Base-by-base conservation (phyloP, 148 eudicot species). In the Diospyros kaki region DNA sequence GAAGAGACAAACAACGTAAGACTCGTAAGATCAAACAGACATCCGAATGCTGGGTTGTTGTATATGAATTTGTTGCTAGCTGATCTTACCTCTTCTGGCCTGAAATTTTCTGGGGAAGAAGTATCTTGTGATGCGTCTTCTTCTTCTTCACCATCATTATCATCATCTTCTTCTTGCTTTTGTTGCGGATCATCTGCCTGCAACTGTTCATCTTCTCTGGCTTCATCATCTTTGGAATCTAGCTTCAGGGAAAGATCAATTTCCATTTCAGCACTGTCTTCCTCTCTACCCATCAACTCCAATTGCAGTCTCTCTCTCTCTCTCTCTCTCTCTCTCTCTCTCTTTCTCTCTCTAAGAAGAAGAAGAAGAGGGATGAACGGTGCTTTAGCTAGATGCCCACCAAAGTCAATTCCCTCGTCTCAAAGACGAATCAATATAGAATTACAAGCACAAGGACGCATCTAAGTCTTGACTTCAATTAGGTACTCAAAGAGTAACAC, bases 331-430 rank as follows among this genome's bases (percentile, higher is more conserved):
- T 74, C 76, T 75, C 72, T 44, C 64, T 67, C 51, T 42, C 63
- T 61, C 68, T 68, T 0, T 28, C 28, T 28, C 28, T 28, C 28
- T 28, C 28, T 28, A 28, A 28, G 28, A 28, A 28, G 28, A 28
- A 28, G 28, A 28, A 28, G 28, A 28, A 28, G 28, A 28, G 28
- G 28, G 28, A 28, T 28, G 28, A 28, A 28, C 28, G 28, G 28
- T 28, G 28, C 28, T 28, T 28, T 28, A 28, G 28, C 28, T 28
- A 28, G 28, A 28, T 28, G 28, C 86, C 78, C 78, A 79, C 86
- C 79, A 67, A 87, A 87, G 90, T 87, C 90, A 87, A 87, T 83
- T 75, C 68, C 75, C 71, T 78, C 80, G 74, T 81, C 80, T 74
- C 77, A 73, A 87, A 83, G 79, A 66, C 68, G 68, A 48, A 58